Evolutionary conservation across 2,329 filamentous ascomycete species (phyloP).

Genomic region (Colletotrichum aenigma): DNA sequence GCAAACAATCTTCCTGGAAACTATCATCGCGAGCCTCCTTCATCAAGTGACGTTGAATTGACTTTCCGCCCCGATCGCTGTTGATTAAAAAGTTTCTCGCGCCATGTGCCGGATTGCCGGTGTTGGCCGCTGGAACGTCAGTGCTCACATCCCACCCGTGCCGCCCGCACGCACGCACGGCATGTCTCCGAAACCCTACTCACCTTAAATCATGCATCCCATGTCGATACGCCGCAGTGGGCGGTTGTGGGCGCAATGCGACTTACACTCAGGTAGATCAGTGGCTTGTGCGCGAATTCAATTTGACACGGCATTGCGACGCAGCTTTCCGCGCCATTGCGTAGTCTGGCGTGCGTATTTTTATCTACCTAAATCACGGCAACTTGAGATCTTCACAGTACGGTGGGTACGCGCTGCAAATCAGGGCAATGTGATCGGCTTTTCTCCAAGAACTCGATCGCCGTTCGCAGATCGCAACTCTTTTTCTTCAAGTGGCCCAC

Average conservation of each 20-base stretch:
- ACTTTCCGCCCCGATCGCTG: background rate
- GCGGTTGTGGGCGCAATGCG: background rate
- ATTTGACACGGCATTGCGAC: background rate
- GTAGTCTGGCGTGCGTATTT: background rate
- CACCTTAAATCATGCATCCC: background rate
- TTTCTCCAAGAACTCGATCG: background rate
- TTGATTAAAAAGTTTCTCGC: background rate
- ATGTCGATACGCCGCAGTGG: background rate
- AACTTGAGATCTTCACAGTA: background rate
- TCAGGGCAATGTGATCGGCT: background rate
- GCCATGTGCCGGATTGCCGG: background rate
- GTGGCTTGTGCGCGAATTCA: background rate
- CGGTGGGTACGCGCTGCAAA: background rate
- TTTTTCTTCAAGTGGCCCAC: background rate
- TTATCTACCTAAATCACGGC: background rate
- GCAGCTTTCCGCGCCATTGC: background rate
- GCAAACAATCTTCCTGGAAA: background rate
- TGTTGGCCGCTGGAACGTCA: background rate
- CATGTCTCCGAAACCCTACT: background rate
- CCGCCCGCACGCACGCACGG: background rate
- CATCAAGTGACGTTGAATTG: background rate
- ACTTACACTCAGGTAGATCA: no score
- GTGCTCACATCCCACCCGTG: background rate
- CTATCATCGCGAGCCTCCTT: background rate
- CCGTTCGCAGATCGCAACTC: background rate